These are phyloP conservation scores for Tricholoma sp. DNA, from an alignment of 768 basidiomycete genomes.

Conservation along the genomic window DNA sequence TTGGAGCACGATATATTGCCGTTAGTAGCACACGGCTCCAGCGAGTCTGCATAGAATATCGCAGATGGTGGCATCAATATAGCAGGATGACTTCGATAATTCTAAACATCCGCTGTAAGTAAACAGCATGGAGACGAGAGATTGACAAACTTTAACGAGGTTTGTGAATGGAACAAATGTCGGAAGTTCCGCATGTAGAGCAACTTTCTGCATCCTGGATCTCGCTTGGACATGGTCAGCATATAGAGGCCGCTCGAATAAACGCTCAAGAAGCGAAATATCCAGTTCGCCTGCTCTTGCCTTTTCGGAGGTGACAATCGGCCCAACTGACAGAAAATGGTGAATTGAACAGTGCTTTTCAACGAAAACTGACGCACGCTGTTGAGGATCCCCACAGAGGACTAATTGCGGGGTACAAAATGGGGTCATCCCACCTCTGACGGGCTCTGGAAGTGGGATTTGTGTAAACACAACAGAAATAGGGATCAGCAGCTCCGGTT, in stretches of 20 bases:
- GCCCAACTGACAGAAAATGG: slow-evolving; percentile 34
- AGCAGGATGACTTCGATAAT: slow-evolving; percentile 46
- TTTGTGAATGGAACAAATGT: slow-evolving; percentile 31
- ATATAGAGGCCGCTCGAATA: slow-evolving; percentile 41
- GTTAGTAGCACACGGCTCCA: slow-evolving; percentile 41
- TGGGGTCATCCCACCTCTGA: slow-evolving; percentile 6
- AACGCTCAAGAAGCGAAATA: slow-evolving; percentile 42
- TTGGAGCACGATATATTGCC: slow-evolving; percentile 37
- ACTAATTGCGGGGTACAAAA: slow-evolving; percentile 36
- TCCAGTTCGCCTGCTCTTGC: slow-evolving; percentile 42
- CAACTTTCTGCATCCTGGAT: slow-evolving; percentile 2
- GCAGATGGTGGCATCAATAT: slow-evolving; percentile 52
- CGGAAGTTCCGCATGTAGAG: background rate
- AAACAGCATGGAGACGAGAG: background rate
- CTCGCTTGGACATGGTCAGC: slow-evolving; percentile 18
- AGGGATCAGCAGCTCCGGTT: slow-evolving; percentile 45
- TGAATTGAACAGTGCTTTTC: background rate
- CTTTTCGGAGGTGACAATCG: slow-evolving; percentile 39
- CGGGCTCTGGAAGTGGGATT: slow-evolving; percentile 7
- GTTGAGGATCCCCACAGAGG: slow-evolving; percentile 48
- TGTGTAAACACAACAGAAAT: slow-evolving; percentile 41
- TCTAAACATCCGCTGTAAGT: slow-evolving; percentile 20
- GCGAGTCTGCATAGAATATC: slow-evolving; percentile 46
- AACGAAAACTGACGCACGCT: slow-evolving; percentile 28
- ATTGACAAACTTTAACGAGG: slow-evolving; percentile 36